Evolutionary conservation across 2,329 filamentous ascomycete species (phyloP).

Genomic region (Ceratocystis destructans): DNA sequence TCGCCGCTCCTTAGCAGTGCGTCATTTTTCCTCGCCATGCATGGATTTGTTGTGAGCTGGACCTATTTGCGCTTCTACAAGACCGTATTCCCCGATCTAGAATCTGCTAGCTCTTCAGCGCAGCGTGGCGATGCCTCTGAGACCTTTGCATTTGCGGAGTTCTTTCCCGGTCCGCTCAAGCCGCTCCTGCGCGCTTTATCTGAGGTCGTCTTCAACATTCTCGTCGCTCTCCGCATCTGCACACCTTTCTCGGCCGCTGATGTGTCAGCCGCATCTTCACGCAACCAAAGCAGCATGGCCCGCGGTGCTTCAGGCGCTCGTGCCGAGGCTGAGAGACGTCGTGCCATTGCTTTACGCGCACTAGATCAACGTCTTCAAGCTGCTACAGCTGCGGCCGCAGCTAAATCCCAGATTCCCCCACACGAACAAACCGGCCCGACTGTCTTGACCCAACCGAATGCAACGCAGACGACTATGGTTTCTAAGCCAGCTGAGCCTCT

Average conservation of each 20-base stretch:
- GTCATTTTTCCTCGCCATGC: slow-evolving; percentile 63
- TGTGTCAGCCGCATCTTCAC: slow-evolving; percentile 59
- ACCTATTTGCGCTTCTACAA: slow-evolving; percentile 95
- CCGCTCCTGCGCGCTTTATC: slow-evolving; percentile 61
- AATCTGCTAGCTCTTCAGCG: slow-evolving; percentile 39
- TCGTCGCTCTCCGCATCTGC: slow-evolving; percentile 66
- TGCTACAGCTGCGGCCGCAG: slow-evolving; percentile 44
- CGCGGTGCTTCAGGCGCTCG: slow-evolving; percentile 53
- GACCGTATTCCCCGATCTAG: slow-evolving; percentile 53
- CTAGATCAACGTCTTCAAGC: slow-evolving; percentile 83
- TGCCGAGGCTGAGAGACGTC: slow-evolving; percentile 80
- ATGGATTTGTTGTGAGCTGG: slow-evolving; percentile 80
- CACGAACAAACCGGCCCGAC: slow-evolving; percentile 38
- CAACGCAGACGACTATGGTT: slow-evolving; percentile 45
- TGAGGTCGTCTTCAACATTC: slow-evolving; percentile 56
- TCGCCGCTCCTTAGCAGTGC: slow-evolving; percentile 52
- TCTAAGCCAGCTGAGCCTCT: slow-evolving; percentile 42
- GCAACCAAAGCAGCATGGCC: slow-evolving; percentile 43
- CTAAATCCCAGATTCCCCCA: slow-evolving; percentile 24
- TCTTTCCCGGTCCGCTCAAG: slow-evolving; percentile 79
- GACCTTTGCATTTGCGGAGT: slow-evolving; percentile 88
- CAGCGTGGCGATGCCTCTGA: slow-evolving; percentile 88
- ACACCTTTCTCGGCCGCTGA: slow-evolving; percentile 75
- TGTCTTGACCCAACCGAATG: slow-evolving; percentile 43
- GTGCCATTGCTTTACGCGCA: slow-evolving; percentile 79